A percentile compares a stretch with the other conserved stretches of the same genome.
These are phyloP conservation scores for Biscutella laevigata DNA, from an alignment of 441 rosid genomes.

Conservation along the genomic window DNA sequence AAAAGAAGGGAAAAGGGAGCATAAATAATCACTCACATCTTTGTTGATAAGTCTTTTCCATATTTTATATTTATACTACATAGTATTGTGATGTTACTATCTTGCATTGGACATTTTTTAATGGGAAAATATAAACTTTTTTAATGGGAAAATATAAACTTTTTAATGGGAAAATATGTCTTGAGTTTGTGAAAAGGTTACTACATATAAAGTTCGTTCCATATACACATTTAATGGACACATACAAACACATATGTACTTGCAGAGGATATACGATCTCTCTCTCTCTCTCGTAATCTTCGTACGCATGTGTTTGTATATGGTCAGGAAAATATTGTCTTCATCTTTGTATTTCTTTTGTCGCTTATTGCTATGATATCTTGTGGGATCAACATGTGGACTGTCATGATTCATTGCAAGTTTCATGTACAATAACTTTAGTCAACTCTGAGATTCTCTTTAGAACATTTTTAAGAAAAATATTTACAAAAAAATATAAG, in stretches of 20 bases:
- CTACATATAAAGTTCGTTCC: not conserved
- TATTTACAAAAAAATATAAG: not conserved
- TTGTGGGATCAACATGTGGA: slow-evolving; percentile 19
- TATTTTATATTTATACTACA: not conserved
- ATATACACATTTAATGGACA: slow-evolving; percentile 8
- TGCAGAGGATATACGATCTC: slow-evolving; percentile 6
- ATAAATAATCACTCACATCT: slow-evolving; percentile 22
- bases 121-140: no score
- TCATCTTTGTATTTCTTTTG: slow-evolving; percentile 23
- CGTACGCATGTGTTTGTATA: slow-evolving; percentile 26
- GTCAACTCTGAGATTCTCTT: slow-evolving; percentile 28
- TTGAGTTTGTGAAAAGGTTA: not conserved
- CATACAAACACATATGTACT: slow-evolving; percentile 10
- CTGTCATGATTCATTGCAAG: slow-evolving; percentile 22
- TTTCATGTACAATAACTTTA: slow-evolving; percentile 14
- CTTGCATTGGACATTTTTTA: slow-evolving; percentile 1
- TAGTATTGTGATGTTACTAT: slow-evolving; percentile 11
- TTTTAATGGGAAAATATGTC: no score
- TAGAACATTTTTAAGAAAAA: not conserved
- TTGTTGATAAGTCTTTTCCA: slow-evolving; percentile 11
- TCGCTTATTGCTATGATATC: slow-evolving; percentile 18
- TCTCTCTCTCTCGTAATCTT: slow-evolving; percentile 23
- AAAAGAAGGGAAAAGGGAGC: slow-evolving; percentile 1
- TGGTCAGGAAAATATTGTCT: slow-evolving; percentile 27
- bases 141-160: no score